These are phyloP conservation scores for Brassica balearica DNA, from an alignment of 441 rosid species.

Conservation along the genomic window DNA sequence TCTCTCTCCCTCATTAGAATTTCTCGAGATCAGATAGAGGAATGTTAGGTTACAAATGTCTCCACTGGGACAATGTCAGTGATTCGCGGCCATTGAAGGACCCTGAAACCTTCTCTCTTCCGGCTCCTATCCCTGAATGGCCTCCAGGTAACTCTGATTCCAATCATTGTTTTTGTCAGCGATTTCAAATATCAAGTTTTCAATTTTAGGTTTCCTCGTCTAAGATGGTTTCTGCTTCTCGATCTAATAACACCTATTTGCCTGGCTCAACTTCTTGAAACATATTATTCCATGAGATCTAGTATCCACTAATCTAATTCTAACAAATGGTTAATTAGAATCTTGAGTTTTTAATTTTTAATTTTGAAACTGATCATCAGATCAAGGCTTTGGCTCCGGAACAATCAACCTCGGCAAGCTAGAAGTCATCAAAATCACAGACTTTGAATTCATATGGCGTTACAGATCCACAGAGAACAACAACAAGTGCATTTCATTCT, in stretches of 20 bases:
- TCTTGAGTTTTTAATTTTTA: not conserved
- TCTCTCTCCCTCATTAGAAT: not conserved
- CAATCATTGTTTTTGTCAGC: not conserved
- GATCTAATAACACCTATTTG: not conserved
- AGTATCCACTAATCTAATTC: not conserved
- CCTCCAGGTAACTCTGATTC: conserved; percentile 56
- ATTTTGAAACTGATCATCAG: conserved; percentile 45
- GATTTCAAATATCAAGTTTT: not conserved
- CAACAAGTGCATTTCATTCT: conserved; percentile 56
- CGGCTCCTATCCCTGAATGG: conserved; percentile 69
- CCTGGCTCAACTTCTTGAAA: conserved; percentile 6
- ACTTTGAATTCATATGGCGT: conserved; percentile 70
- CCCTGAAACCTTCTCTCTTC: conserved; percentile 60
- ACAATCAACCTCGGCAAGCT: conserved; percentile 71
- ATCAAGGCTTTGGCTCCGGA: conserved; percentile 73
- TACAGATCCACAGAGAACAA: conserved; percentile 47
- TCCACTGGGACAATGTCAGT: conserved; percentile 46
- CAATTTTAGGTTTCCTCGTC: not conserved
- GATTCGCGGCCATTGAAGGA: conserved; percentile 41
- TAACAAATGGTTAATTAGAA: not conserved
- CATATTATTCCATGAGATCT: not conserved
- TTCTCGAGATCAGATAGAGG: conserved; percentile 1
- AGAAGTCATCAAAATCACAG: conserved; percentile 56
- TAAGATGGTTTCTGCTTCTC: not conserved
- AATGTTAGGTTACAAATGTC: conserved; percentile 65